Evolutionary conservation across 441 rosid genomes (phyloP), one percentile per base, ranked within the genome.

Genomic region (Cnidoscolus chayamansa): DNA sequence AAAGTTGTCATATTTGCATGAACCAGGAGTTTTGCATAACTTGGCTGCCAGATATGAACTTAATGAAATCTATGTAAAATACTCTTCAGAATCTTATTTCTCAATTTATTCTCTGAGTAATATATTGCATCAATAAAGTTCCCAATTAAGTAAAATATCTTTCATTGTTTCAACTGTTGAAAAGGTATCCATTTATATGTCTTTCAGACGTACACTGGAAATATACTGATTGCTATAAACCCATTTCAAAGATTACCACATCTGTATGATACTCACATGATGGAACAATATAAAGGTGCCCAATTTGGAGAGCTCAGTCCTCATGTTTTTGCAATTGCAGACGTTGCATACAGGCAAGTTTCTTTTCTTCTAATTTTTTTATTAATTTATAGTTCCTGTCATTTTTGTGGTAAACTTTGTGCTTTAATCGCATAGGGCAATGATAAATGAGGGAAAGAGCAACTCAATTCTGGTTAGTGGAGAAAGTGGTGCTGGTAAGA

Each of bases 401-500:
- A 55, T 63, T 13, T 16, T 61, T 69, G 11, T 63, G 15, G 75
- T 75, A 68, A 58, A 62, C 55, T 63, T n/a, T 60, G 45, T 40
- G 64, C 25, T 77, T 68, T 77, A 65, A 76, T 71, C 81, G 48
- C 51, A 69, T 65, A 96, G 99, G 86, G 98, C 94, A 72, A 96
- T 96, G 99, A 87, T 93, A 32, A 96, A 93, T 64, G 99, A 96
- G 79, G 94, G 97, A 53, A 90, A 88, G 83, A 96, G 96, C 88
- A 90, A 93, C 82, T 89, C 98, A n/a, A 96, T 96, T 86, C 88
- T 96, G 77, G 99, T 96, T 55, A 93, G 98, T 87, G 99, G 99
- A 76, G 99, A 96, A 86, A 96, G 99, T 72, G 99, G 99, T 74
- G 99, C 99, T 76, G 98, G 99, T 80, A 96, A 96, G 80, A 96